phyloP scores from a whole-genome alignment of 805 yeast species.

The Sugiyamaella marilandica region DNA sequence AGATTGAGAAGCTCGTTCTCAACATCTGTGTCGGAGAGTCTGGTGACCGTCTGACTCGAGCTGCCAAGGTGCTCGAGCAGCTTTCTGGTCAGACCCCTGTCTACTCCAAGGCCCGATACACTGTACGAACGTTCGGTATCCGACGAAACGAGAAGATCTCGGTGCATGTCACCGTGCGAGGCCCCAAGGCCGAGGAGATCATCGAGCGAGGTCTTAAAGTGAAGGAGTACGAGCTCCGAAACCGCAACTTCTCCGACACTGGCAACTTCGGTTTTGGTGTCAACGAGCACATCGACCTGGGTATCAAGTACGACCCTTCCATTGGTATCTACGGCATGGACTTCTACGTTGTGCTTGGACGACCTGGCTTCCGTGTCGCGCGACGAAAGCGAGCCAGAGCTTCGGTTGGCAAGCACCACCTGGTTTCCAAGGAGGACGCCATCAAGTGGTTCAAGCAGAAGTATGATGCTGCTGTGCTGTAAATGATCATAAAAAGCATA shows the following conservation, averaged over 20 bases:
- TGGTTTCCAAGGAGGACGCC: conserved; percentile 87
- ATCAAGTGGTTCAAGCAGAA: conserved; percentile 99
- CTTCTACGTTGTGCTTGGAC: conserved; percentile 98
- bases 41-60: conserved; percentile 99
- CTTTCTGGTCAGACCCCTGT: conserved; percentile 99
- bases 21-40: conserved; percentile 99
- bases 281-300: conserved; percentile 98
- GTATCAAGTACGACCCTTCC: conserved; percentile 99
- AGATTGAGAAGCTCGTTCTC: conserved; percentile 98
- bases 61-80: conserved; percentile 99
- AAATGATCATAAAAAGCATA: background rate
- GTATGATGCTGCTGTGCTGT: conserved; percentile 92
- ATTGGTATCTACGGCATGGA: conserved; percentile 99
- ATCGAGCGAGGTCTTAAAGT: conserved; percentile 99
- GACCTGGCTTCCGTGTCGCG: conserved; percentile 98
- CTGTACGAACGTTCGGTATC: conserved; percentile 99
- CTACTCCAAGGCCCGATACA: conserved; percentile 99
- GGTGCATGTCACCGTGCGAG: conserved; percentile 98
- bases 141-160: conserved; percentile 99
- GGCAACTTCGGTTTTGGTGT: conserved; percentile 99
- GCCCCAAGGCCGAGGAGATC: conserved; percentile 99
- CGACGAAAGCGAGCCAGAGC: conserved; percentile 88
- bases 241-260: conserved; percentile 94
- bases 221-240: conserved; percentile 96
- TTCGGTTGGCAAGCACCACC: conserved; percentile 87